Evolutionary conservation across 2,329 filamentous ascomycete species (phyloP).

Genomic region (Fusarium temperatum): DNA sequence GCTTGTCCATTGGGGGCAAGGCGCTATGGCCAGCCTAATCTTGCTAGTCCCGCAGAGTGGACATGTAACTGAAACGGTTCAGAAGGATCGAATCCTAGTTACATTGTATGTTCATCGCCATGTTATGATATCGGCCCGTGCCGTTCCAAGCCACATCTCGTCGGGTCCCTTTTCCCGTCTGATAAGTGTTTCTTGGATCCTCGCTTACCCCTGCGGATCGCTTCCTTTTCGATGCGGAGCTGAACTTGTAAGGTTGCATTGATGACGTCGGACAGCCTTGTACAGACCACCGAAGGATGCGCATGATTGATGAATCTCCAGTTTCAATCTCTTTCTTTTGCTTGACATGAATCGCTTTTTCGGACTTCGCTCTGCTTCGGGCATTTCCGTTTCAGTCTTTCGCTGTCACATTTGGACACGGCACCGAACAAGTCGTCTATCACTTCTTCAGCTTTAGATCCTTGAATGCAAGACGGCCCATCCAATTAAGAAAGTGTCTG

Average conservation of each 20-base stretch:
- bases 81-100: conserved; percentile 4
- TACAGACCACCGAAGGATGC: not conserved
- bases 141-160: not conserved
- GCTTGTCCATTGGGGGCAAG: not conserved
- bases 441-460: not conserved
- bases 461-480: accelerated
- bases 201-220: not conserved
- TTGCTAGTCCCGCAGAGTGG: not conserved
- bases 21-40: not conserved
- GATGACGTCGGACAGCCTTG: not conserved
- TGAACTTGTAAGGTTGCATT: not conserved
- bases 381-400: not conserved
- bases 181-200: not conserved
- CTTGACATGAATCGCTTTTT: not conserved
- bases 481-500: no score
- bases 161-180: not conserved
- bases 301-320: not conserved
- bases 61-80: not conserved
- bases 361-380: not conserved
- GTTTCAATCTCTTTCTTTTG: not conserved
- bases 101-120: not conserved
- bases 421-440: not conserved
- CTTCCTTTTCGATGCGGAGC: not conserved
- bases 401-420: not conserved
- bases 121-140: not conserved